Evolutionary conservation across 179 eudicot genomes (phyloP).

Genomic region (Sideroxylon spinosum): DNA sequence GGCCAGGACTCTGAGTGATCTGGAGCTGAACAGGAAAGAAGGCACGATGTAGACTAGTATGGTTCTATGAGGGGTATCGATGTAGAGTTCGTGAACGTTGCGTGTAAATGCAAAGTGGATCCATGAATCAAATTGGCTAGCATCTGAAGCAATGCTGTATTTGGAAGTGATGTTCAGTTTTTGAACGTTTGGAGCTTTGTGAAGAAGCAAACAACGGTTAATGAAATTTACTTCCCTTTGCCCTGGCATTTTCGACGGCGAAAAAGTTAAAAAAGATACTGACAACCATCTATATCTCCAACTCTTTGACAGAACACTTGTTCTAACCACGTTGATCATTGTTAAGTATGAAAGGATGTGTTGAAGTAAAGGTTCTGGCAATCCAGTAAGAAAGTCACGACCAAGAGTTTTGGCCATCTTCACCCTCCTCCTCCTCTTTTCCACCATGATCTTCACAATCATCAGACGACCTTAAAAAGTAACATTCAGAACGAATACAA

Average conservation of each 20-base stretch:
- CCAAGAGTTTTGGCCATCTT: neutral
- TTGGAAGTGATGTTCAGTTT: neutral
- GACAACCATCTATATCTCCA: neutral
- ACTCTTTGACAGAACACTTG: neutral
- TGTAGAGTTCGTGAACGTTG: neutral
- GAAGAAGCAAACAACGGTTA: neutral
- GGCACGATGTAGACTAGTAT: neutral
- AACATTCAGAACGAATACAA: neutral
- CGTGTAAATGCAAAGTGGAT: neutral
- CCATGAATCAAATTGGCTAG: neutral
- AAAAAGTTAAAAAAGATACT: neutral
- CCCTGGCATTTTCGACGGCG: neutral
- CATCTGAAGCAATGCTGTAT: neutral
- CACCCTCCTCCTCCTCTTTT: neutral
- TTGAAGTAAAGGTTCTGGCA: neutral
- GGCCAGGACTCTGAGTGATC: neutral
- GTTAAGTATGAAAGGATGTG: neutral
- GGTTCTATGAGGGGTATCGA: neutral
- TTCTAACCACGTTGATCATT: neutral
- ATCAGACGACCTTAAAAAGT: neutral
- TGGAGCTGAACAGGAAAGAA: neutral
- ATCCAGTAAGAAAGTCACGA: neutral
- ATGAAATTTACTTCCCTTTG: neutral
- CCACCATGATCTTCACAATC: neutral
- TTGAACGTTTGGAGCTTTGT: neutral